phyloP scores from a whole-genome alignment of 2,329 filamentous ascomycete species.

The Ophiostoma tasmaniense region DNA sequence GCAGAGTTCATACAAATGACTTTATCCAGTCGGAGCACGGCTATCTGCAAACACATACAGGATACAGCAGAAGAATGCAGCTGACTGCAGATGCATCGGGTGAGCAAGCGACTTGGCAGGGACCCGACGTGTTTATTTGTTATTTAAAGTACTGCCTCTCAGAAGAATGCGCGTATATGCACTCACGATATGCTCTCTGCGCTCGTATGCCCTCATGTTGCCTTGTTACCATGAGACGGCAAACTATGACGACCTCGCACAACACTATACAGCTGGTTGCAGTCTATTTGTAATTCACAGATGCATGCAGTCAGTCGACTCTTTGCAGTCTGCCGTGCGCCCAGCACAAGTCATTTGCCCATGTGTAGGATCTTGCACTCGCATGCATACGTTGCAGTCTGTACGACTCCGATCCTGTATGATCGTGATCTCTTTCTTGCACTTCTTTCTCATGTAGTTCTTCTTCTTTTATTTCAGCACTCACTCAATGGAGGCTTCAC shows the following conservation, averaged over 20 bases:
- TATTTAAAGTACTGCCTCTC: neutral
- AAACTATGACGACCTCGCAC: neutral
- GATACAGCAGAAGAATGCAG: neutral
- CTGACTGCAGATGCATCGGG: neutral
- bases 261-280: neutral
- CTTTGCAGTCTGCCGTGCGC: neutral
- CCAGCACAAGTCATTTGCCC: neutral
- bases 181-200: neutral
- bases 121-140: neutral
- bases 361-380: neutral
- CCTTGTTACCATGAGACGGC: neutral
- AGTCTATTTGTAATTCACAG: neutral
- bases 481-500: neutral
- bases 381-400: neutral
- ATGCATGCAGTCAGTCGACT: too few relatives aligned
- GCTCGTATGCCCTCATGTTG: neutral
- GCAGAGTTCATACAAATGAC: neutral
- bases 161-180: neutral
- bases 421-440: neutral
- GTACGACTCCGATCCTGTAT: neutral
- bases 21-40: neutral
- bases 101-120: neutral
- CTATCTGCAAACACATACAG: neutral
- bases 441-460: too few relatives aligned
- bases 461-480: neutral